Base-by-base conservation (phyloP, 805 yeast species). In the Debaryomyces maramus region DNA sequence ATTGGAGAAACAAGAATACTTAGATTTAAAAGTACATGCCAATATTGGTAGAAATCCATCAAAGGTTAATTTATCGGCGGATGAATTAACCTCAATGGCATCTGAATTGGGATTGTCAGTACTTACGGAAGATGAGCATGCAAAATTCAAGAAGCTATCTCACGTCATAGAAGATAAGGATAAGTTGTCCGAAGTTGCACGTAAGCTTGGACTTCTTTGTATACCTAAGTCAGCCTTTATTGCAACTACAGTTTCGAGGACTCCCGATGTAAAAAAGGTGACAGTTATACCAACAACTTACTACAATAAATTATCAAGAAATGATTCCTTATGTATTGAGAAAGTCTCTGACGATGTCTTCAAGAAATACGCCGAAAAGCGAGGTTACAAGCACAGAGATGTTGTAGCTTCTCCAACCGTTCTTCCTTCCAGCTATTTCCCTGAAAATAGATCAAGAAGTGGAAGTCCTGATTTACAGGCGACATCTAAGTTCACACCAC, bases 271-370 rank as follows among this genome's bases (percentile, higher is more conserved):
- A 9, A 60, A 66, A 3, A 75, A 77, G 45, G 81, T 83, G 23
- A 82, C 81, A 43, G 80, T 82, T 7, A 55, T 85, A 23, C 89
- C 91, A 5, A 65, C 73, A 5, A 70, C 81, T 2, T 83, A 83
- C 55, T 85, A 81, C 60, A 75, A 76, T 46, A 78, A 77, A 53
- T 60, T 85, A 45, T 55, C 76, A 20, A 71, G 75, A 40, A 70
- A 63, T 16, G 77, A 72, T 35, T 40, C 63, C 1, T 54, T 71
- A 50, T 63, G 69, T 18, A 56, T 76, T 35, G 78, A 73, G 34
- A 70, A 70, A 15, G 61, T 75, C 2, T 48, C 69, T 0, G 74
- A 75, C 40, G 79, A 71, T 2, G 66, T 61, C 6, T 62, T 79
- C 43, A 65, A 60, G 45, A 57, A 60, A 13, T 69, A 76, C 46